phyloP scores from a whole-genome alignment of 306 rosid genomes.

The Ormosia emarginata region DNA sequence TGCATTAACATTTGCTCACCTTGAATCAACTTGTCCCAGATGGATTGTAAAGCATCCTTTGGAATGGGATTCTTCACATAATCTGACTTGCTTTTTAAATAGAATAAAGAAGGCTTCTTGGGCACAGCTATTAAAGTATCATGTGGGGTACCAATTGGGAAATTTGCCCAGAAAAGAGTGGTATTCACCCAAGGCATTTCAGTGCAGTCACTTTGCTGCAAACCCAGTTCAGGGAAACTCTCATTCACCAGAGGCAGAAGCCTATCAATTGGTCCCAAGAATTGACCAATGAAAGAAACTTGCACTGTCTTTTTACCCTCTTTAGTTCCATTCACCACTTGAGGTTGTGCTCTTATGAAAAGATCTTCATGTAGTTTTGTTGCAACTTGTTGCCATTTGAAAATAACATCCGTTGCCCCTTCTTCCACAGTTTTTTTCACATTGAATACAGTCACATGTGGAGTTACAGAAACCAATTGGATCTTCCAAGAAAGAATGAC shows the following conservation, averaged over 20 bases:
- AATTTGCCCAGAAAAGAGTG: background rate
- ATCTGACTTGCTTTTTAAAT: slow-evolving; percentile 19
- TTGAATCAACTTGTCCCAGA: slow-evolving; percentile 17
- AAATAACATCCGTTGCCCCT: slow-evolving; percentile 34
- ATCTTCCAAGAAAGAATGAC: slow-evolving; percentile 59
- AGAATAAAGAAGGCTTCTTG: accelerated
- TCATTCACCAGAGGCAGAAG: slow-evolving; percentile 22
- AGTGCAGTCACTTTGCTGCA: slow-evolving; percentile 26
- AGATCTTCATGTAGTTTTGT: slow-evolving; percentile 21
- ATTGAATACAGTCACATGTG: slow-evolving; percentile 44
- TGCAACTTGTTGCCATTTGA: slow-evolving; percentile 51
- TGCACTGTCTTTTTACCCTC: background rate
- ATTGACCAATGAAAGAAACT: slow-evolving; percentile 27
- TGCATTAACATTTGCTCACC: background rate
- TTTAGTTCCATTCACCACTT: background rate
- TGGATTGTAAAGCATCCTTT: background rate
- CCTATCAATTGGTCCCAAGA: slow-evolving; percentile 26
- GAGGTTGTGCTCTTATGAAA: background rate
- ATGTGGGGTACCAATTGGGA: slow-evolving; percentile 9
- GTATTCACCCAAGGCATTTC: slow-evolving; percentile 47
- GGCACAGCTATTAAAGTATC: background rate
- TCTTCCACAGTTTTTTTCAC: slow-evolving; percentile 31
- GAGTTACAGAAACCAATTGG: slow-evolving; percentile 48
- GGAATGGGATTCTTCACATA: slow-evolving; percentile 30
- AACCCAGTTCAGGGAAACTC: slow-evolving; percentile 47